These are phyloP conservation scores for Gossypium bickii DNA, from an alignment of 345 rosid species.

Conservation along the genomic window DNA sequence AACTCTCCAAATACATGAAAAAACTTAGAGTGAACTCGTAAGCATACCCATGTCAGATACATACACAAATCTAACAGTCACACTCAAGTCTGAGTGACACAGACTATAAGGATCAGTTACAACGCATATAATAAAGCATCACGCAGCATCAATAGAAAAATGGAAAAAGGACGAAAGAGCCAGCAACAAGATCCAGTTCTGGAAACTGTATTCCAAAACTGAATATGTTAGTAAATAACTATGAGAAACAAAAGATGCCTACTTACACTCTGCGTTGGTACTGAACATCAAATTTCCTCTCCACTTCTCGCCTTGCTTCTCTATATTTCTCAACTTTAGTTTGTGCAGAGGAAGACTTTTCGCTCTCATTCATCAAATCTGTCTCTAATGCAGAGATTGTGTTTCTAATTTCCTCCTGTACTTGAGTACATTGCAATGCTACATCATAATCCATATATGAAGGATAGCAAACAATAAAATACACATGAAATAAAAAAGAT, in stretches of 20 bases:
- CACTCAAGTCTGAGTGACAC: not conserved
- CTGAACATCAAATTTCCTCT: constrained; percentile 69
- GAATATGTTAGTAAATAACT: not conserved
- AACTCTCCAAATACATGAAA: not conserved
- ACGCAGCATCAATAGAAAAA: not conserved
- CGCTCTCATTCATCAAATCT: constrained; percentile 45
- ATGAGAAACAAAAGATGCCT: constrained; percentile 8
- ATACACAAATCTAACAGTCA: not conserved
- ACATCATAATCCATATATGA: not conserved
- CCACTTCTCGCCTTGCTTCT: constrained; percentile 65
- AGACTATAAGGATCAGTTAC: not conserved
- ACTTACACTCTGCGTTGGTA: constrained; percentile 84
- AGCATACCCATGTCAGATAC: not conserved
- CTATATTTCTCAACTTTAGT: constrained; percentile 54
- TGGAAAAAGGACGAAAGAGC: not conserved
- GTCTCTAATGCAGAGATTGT: constrained; percentile 53
- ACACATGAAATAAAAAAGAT: not conserved
- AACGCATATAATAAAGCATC: not conserved
- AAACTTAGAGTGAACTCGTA: not conserved
- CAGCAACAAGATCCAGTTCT: not conserved
- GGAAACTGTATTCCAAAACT: constrained; percentile 6
- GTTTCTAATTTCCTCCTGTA: constrained; percentile 80
- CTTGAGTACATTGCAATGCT: constrained; percentile 17
- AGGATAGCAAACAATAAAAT: not conserved
- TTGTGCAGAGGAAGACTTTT: constrained; percentile 49